phyloP scores from a whole-genome alignment of 306 rosid genomes.

The Cucurbita moschata region DNA sequence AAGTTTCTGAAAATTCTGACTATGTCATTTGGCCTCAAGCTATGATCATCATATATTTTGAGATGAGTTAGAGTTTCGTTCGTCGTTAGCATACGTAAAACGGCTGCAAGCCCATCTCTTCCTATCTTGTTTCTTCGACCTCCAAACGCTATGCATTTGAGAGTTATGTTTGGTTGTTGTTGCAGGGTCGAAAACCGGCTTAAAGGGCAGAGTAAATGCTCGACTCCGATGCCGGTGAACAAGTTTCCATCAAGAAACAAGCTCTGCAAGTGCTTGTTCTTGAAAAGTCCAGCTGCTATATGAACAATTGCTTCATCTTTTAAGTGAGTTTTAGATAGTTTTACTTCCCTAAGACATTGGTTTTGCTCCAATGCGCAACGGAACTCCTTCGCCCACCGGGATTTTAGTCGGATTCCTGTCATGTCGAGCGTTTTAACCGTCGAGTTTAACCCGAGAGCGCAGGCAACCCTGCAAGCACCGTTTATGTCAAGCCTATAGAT shows the following conservation, averaged over 20 bases:
- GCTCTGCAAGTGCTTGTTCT: constrained; percentile 48
- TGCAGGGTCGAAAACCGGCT: constrained; percentile 79
- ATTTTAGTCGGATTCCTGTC: constrained; percentile 68
- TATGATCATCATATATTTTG: constrained; percentile 65
- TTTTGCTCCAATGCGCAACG: constrained; percentile 82
- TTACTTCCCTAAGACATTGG: constrained; percentile 49
- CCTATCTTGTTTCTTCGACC: constrained; percentile 74
- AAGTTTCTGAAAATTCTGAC: constrained; percentile 58
- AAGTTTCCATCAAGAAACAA: constrained; percentile 58
- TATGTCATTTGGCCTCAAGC: constrained; percentile 54
- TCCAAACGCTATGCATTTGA: constrained; percentile 56
- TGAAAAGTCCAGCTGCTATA: constrained; percentile 78
- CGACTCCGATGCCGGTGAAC: constrained; percentile 58
- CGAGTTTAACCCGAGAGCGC: constrained; percentile 70
- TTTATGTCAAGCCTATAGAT: constrained; percentile 53
- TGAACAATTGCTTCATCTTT: constrained; percentile 71
- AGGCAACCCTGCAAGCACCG: constrained; percentile 69
- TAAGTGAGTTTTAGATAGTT: constrained; percentile 55
- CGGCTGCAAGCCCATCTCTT: constrained; percentile 65
- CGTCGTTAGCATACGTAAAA: constrained; percentile 42
- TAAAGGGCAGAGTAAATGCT: constrained; percentile 77
- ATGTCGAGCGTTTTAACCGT: constrained; percentile 66
- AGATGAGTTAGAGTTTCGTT: constrained; percentile 54
- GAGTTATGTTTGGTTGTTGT: constrained; percentile 62
- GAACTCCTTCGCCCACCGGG: constrained; percentile 78